Base-by-base conservation (phyloP, 2,329 filamentous ascomycete genomes). In the Alternaria viburni region DNA sequence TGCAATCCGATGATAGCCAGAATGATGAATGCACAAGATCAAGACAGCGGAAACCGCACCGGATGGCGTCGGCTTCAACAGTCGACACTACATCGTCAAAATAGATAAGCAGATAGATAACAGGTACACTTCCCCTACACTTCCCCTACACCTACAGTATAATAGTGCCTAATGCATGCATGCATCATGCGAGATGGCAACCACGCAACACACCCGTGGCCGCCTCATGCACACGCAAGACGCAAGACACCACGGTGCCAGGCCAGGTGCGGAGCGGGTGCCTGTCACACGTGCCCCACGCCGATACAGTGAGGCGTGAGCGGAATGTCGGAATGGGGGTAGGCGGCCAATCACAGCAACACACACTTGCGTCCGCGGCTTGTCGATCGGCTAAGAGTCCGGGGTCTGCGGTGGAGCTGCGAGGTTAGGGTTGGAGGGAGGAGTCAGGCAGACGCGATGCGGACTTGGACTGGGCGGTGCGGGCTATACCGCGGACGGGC, bases 221-320 rank as follows among this genome's bases (percentile, higher is more conserved):
- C 43, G 11, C 21, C 43, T 55, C 25, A 41, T 28, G 30, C 17
- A 21, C n/a, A 41, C 36, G 36, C 36, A 41, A 41, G 32, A n/a
- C 32, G 32, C 32, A 36, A 36, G 36, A 41, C 36, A 17, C 36
- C 32, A 41, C 2, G 36, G 36, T 25, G 25, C 25, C 23, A 25
- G 23, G 23, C 6, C 23, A 41, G 36, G 36, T 44, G 36, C 15
- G 30, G 46, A 36, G 55, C 41, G 28, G 57, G 60, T 63, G 59
- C 60, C 62, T 66, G 63, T 59, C 52, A 62, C 66, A 61, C 57
- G 66, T 67, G 49, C 47, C 44, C 26, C 66, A 63, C 62, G 59
- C 36, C 55, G 54, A 45, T 47, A 47, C 45, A 49, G 49, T 36
- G 49, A 51, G 49, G 49, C 49, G 49, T 41, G 36, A 41, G 36